Conservation (phyloP, 129 eudicot species). For the Helianthus tuberosus region DNA sequence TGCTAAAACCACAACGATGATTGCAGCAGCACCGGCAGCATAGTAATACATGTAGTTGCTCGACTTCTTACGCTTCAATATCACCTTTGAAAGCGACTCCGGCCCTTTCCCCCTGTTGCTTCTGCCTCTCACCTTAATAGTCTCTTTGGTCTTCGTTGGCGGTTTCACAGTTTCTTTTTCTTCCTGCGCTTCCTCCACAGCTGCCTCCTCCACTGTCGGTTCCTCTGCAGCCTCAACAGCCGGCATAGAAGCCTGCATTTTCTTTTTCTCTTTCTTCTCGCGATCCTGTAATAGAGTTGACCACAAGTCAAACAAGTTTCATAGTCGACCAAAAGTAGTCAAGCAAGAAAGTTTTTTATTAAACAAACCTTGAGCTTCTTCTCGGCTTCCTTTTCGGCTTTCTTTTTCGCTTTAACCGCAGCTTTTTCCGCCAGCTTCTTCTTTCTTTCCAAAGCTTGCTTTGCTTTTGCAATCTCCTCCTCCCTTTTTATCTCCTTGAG, state of each 20-base stretch:
- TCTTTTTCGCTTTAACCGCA: conserved; percentile 69
- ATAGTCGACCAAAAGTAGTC: background rate
- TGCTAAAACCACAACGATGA: conserved; percentile 33
- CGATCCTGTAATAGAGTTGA: conserved; percentile 48
- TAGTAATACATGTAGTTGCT: conserved; percentile 45
- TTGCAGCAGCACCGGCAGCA: conserved; percentile 52
- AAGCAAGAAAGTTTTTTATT: background rate
- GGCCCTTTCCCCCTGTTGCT: conserved; percentile 39
- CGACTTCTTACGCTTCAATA: conserved; percentile 73
- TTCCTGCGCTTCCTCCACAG: conserved; percentile 64
- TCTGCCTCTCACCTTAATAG: conserved; percentile 19
- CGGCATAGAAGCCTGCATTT: conserved; percentile 44
- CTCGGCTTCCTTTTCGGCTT: conserved; percentile 86
- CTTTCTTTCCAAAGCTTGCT: conserved; percentile 79
- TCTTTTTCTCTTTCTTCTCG: conserved; percentile 76
- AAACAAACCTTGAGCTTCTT: conserved; percentile 69
- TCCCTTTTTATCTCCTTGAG: conserved; percentile 65
- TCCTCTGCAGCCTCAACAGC: conserved; percentile 42
- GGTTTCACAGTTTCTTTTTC: conserved; percentile 51
- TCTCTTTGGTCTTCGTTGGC: conserved; percentile 42
- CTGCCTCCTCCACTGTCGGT: conserved; percentile 39
- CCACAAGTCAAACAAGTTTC: background rate
- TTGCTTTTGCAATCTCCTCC: conserved; percentile 41
- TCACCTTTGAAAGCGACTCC: conserved; percentile 56
- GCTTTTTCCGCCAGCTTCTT: conserved; percentile 77